These are phyloP conservation scores for Galeopsis tetrahit DNA, from an alignment of 257 asterid species.

Conservation along the genomic window DNA sequence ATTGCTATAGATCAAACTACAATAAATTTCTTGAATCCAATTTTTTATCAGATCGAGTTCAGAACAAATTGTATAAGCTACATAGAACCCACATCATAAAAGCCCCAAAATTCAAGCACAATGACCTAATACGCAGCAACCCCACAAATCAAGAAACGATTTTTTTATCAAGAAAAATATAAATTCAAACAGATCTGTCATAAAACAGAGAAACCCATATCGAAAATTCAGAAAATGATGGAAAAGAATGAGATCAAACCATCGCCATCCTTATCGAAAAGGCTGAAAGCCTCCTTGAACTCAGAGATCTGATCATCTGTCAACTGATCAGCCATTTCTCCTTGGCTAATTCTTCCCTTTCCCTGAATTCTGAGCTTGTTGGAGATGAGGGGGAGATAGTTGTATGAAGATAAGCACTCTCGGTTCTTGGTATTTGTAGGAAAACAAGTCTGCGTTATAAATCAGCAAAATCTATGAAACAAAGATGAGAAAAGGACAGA, in stretches of 20 bases:
- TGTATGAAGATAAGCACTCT: slow-evolving; percentile 32
- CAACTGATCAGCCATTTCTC: slow-evolving; percentile 60
- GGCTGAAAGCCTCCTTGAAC: slow-evolving; percentile 65
- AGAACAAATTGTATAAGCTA: neutral
- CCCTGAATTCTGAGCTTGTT: slow-evolving; percentile 5
- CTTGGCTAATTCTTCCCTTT: neutral
- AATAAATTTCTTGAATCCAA: neutral
- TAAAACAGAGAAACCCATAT: slow-evolving; percentile 21
- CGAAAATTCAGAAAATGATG: neutral
- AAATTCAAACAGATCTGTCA: slow-evolving; percentile 34
- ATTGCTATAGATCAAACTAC: neutral
- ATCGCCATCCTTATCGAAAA: slow-evolving; percentile 64
- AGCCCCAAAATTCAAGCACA: slow-evolving; percentile 19
- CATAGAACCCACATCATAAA: slow-evolving; percentile 3
- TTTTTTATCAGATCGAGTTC: neutral
- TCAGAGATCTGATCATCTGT: slow-evolving; percentile 65
- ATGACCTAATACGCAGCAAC: slow-evolving; percentile 18
- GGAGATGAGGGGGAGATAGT: slow-evolving; percentile 19
- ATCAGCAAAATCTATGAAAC: slow-evolving; percentile 30
- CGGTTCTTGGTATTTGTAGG: slow-evolving; percentile 25
- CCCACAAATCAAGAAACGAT: slow-evolving; percentile 30
- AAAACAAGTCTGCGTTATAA: slow-evolving; percentile 37
- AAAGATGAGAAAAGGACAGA: slow-evolving; percentile 29
- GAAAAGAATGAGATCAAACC: slow-evolving; percentile 40
- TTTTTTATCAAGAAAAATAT: neutral